Base-by-base conservation (phyloP, 257 asterid species). In the Nyctanthes arbortristis region DNA sequence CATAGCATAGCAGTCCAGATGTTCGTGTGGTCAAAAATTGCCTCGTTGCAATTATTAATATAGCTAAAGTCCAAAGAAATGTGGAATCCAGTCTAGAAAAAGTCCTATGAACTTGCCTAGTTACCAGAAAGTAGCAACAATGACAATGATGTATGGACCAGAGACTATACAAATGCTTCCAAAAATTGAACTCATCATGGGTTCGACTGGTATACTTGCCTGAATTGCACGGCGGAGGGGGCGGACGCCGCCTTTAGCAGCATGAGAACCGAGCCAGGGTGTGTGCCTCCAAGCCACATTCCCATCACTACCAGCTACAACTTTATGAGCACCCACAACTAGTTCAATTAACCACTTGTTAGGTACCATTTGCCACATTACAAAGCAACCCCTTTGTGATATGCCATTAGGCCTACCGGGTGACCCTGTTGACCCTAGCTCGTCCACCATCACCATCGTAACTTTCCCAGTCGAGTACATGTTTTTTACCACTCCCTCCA, bases 231-330 rank as follows among this genome's bases (percentile, higher is more conserved):
- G 95, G 0, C 97, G 84, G 27, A 91, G 96, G 63, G 97, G 97
- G 6, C 95, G 91, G 31, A 78, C 84, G 7, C 88, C 89, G 12
- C 96, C 97, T 71, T 89, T 84, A 22, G 97, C 95, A 3, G 95
- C 93, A 39, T 91, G 97, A 66, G 88, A 78, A 27, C 82, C 89
- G 2, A 89, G 83, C 97, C 97, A 91, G 1, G 97, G 97, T 0
- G 96, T 91, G 47, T 87, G 96, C 36, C 97, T 90, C 97, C 96
- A 91, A 11, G 96, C 96, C 72, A 91, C 82, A 45, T 78, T 79
- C 73, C 96, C 97, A 59, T 91, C 95, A 52, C 97, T 79, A 31
- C 96, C 95, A 0, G 95, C 97, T 4, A 85, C 89, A 7, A 91
- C 80, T 75, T 91, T 91, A 65, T 89, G 95, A 47, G 90, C 93